Percentiles rank a stretch among this genome's conserved stretches.
phyloP scores from a whole-genome alignment of 768 basidiomycete genomes.

The Cystobasidium ongulense region DNA sequence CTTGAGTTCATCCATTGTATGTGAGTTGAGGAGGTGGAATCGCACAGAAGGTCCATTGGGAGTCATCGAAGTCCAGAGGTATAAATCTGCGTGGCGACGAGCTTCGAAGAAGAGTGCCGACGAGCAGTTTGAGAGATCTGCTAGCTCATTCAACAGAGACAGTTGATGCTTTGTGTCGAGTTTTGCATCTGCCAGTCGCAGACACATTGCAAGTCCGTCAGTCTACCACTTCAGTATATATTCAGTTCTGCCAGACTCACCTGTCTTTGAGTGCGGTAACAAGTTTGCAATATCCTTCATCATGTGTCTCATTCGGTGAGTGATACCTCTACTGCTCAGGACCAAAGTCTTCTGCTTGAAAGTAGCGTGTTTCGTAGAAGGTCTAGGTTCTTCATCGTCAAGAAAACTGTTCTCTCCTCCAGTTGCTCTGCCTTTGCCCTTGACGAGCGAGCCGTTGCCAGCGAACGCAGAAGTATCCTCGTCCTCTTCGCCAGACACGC shows the following conservation, averaged over 20 bases:
- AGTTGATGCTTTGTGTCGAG: constrained; percentile 93
- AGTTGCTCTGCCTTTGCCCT: constrained; percentile 4
- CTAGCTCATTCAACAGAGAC: constrained; percentile 83
- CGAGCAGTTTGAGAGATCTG: constrained; percentile 95
- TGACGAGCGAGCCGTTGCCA: neutral
- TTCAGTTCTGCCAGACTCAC: constrained; percentile 49
- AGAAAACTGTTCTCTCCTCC: neutral
- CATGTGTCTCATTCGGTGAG: constrained; percentile 91
- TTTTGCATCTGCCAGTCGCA: constrained; percentile 65
- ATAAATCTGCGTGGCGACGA: constrained; percentile 75
- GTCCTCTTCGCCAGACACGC: neutral
- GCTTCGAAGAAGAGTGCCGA: constrained; percentile 97
- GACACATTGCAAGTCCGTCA: neutral
- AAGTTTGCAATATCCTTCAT: constrained; percentile 88
- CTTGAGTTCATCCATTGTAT: constrained; percentile 99
- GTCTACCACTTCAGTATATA: neutral
- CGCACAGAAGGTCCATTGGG: constrained; percentile 97
- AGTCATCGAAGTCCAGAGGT: constrained; percentile 91
- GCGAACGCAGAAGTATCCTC: constrained; percentile 1
- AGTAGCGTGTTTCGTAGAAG: neutral
- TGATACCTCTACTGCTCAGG: constrained; percentile 85
- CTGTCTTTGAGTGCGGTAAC: constrained; percentile 93
- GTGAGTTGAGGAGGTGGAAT: constrained; percentile 94
- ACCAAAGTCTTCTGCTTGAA: constrained; percentile 94
- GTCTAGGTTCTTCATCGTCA: neutral